Evolutionary conservation across 1,139 yeast genomes (phyloP), one percentile per base, ranked within the genome.

Genomic region (Sugiyamaella grinbergsii): DNA sequence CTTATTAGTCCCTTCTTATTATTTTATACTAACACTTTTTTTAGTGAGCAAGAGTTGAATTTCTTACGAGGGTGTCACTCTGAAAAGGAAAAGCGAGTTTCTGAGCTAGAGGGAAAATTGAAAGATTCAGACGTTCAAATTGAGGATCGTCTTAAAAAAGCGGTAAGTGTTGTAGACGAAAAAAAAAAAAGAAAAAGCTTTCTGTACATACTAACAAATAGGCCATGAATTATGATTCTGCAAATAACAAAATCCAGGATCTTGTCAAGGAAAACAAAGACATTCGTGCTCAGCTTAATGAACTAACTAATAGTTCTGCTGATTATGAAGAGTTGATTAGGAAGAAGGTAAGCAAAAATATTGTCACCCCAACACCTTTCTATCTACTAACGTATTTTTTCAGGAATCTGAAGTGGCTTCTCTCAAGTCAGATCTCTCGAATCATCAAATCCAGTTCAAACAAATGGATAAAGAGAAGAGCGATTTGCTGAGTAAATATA

Each of bases 181-280:
- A 20, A 11, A 18, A 28, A 15, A 20, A 19, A 8, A 13, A 13
- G 10, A 8, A 48, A 42, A 41, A 38, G n/a, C n/a, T n/a, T n/a
- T n/a, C n/a, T n/a, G n/a, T n/a, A n/a, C n/a, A 49, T 42, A 22
- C 10, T 19, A 10, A 37, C 23, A 13, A 28, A 16, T 22, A 54
- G 55, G 72, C 63, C 43, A 62, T 71, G 11, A 68, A 66, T 36
- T 69, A 67, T 52, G 68, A 62, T 45, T 57, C 62, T 20, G 71
- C 78, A 5, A 70, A 69, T 56, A 63, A 72, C 50, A 73, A 76
- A 45, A 63, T 78, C 42, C 72, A 74, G 52, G 71, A 74, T 10
- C 68, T 82, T 34, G 69, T 77, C 8, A 66, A 64, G 5, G 86
- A 80, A 58, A 83, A 82, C 60, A 68, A 69, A 18, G 72, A 67